Base-by-base conservation (phyloP, 441 rosid genomes). In the Pelargonium australe region DNA sequence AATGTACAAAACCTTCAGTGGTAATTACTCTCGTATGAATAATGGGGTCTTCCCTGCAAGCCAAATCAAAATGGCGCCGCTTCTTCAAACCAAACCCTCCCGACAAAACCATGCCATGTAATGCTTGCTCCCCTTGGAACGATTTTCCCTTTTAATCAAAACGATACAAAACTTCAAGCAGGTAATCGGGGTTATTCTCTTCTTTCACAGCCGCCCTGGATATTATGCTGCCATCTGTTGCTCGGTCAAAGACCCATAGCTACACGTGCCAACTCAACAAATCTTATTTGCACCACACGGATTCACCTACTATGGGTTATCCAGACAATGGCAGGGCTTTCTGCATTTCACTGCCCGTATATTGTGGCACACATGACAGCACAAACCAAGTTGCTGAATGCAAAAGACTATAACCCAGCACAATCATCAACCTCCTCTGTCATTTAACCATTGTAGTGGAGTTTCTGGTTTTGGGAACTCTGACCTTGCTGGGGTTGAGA, bases 381-480 rank as follows among this genome's bases (percentile, higher is more conserved):
- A 85, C 81, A 84, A 80, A 89, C 87, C 96, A 86, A 83, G 90
- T 81, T 72, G 86, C 90, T 84, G 92, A 85, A 81, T 78, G 84
- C 85, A 79, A 87, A 25, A 85, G 87, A 79, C 75, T 75, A 80
- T 77, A 85, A 90, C 90, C 97, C 97, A 84, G 70, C 80, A 75
- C 80, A 83, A 78, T 76, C 73, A 55, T 70, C 74, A 63, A 41
- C 73, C 72, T 10, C 72, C 73, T 68, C 57, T 71, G 69, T 68
- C 75, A 70, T 64, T 89, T 83, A 94, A 86, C 99, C 98, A 80
- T 84, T 87, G 79, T 85, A 89, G 75, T 87, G 92, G 69, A 79
- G 80, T 79, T 87, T 92, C 81, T 88, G 92, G 85, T 88, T 92
- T 76, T 90, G 96, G 65, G 95, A 80, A 70, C 89, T 85, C 75